Percentiles rank a stretch among this genome's conserved stretches.
phyloP scores from a whole-genome alignment of 192 early-diverging fungal genomes.

The Pilobolus umbonatus region DNA sequence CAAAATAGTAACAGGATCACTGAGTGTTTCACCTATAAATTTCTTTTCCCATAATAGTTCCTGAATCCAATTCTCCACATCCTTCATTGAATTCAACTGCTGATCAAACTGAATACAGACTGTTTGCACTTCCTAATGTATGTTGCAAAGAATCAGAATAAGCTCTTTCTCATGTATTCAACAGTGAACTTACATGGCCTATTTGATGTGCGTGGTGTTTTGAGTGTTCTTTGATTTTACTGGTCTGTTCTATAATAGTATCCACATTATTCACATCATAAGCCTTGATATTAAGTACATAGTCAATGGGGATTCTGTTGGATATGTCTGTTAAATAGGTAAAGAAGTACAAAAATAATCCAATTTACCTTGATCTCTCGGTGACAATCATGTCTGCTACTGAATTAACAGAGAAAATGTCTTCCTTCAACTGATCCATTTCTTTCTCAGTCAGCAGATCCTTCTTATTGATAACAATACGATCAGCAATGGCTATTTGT shows the following conservation, averaged over 20 bases:
- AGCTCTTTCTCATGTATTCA: background rate
- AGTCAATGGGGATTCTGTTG: conserved; percentile 48
- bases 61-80: conserved; percentile 60
- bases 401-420: conserved; percentile 45
- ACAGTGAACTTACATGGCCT: conserved; percentile 15
- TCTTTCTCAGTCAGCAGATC: conserved; percentile 47
- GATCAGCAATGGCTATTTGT: conserved; percentile 68
- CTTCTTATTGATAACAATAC: conserved; percentile 66
- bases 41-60: conserved; percentile 57
- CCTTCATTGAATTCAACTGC: conserved; percentile 27
- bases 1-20: conserved; percentile 40
- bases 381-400: conserved; percentile 42
- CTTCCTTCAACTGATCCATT: conserved; percentile 30
- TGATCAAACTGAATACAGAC: conserved; percentile 42
- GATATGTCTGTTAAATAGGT: background rate
- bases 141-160: background rate
- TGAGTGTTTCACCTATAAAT: conserved; percentile 11
- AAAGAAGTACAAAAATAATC: background rate
- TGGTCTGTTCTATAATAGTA: conserved; percentile 12
- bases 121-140: conserved; percentile 46
- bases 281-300: conserved; percentile 56
- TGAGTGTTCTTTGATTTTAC: conserved; percentile 21
- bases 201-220: conserved; percentile 21
- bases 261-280: conserved; percentile 42
- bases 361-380: conserved; percentile 39